phyloP scores from a whole-genome alignment of 805 yeast species.

The Sugiyamaella smithiae region DNA sequence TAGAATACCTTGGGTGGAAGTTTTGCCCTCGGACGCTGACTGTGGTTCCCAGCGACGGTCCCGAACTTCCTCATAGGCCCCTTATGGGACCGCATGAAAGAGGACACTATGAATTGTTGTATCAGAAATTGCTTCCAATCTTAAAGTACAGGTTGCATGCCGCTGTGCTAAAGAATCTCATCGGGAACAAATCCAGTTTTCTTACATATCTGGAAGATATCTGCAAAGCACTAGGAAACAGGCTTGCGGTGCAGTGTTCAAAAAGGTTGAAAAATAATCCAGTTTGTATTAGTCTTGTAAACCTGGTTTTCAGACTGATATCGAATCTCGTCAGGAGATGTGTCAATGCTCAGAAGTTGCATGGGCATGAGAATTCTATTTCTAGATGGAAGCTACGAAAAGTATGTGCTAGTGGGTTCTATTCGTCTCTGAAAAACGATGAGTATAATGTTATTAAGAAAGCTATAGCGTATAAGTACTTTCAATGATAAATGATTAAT shows the following conservation, averaged over 20 bases:
- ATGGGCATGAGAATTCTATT: not conserved
- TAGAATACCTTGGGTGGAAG: constrained; percentile 20
- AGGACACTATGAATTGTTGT: not conserved
- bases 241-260: not conserved
- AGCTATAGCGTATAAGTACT: too few species aligned
- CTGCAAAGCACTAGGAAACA: not conserved
- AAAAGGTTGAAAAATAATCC: not conserved
- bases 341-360: not conserved
- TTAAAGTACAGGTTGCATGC: not conserved
- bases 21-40: constrained; percentile 20
- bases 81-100: not conserved
- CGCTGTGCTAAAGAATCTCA: not conserved
- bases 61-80: not conserved
- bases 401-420: too few species aligned
- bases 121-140: not conserved
- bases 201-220: not conserved
- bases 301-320: not conserved
- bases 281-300: not conserved
- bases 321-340: not conserved
- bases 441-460: too few species aligned
- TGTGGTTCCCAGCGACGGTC: constrained; percentile 15
- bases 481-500: too few species aligned
- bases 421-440: too few species aligned
- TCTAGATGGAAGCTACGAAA: not conserved
- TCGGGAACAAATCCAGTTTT: not conserved